phyloP scores from a whole-genome alignment of 257 asterid species.

The Ballota nigra region DNA sequence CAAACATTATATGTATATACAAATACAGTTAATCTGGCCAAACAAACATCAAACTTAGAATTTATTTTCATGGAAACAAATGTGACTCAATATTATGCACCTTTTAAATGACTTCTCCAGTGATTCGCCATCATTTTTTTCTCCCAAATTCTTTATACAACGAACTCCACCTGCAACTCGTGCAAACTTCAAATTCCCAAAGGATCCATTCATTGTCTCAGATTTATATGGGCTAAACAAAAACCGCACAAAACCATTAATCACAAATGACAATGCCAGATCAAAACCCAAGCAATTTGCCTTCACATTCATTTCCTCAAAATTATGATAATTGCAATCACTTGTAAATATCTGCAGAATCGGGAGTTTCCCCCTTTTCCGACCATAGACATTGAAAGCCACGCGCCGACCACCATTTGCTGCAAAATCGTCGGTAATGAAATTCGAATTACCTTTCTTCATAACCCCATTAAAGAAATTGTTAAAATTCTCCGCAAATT shows the following conservation, averaged over 20 bases:
- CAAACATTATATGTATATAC: neutral
- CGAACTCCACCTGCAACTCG: slow-evolving; percentile 52
- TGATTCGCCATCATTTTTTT: slow-evolving; percentile 21
- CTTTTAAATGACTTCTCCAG: neutral
- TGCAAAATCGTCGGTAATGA: slow-evolving; percentile 15
- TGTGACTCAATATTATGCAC: neutral
- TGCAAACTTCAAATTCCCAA: slow-evolving; percentile 67
- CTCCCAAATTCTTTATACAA: slow-evolving; percentile 31
- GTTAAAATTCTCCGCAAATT: slow-evolving; percentile 62
- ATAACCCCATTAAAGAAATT: slow-evolving; percentile 52
- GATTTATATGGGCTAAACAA: slow-evolving; percentile 47
- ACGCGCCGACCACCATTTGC: slow-evolving; percentile 29
- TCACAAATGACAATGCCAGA: slow-evolving; percentile 53
- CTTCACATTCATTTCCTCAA: slow-evolving; percentile 27
- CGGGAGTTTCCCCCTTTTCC: slow-evolving; percentile 44
- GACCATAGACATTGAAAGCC: slow-evolving; percentile 29
- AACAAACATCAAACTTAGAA: neutral
- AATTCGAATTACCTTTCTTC: slow-evolving; percentile 26
- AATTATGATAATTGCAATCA: slow-evolving; percentile 19
- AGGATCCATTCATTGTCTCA: slow-evolving; percentile 55
- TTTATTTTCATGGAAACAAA: neutral
- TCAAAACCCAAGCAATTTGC: slow-evolving; percentile 50
- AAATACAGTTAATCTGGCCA: neutral
- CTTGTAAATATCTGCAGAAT: slow-evolving; percentile 37
- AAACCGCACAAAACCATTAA: slow-evolving; percentile 59